Evolutionary conservation across 176 grass and related monocot species (phyloP).

Genomic region (Oryza coarctata): DNA sequence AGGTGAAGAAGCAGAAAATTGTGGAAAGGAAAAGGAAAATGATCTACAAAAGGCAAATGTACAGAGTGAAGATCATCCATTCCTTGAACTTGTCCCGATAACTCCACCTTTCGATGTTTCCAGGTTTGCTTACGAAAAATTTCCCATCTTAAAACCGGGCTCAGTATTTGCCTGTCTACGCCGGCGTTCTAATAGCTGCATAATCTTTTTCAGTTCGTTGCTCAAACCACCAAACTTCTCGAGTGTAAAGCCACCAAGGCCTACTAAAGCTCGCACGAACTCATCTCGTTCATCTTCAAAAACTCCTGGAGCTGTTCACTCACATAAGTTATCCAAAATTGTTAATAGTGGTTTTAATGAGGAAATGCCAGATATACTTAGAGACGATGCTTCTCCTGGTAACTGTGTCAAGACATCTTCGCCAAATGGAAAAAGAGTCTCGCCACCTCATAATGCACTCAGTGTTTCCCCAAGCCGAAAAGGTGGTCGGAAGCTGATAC

Average conservation of each 20-base stretch:
- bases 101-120: constrained; percentile 66
- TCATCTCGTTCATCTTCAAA: constrained; percentile 57
- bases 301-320: constrained; percentile 20
- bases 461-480: constrained; percentile 64
- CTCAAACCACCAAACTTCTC: constrained; percentile 72
- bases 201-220: constrained; percentile 48
- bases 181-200: constrained; percentile 8
- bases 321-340: constrained; percentile 41
- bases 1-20: constrained; percentile 46
- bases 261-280: constrained; percentile 48
- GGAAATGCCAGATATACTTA: constrained; percentile 56
- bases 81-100: constrained; percentile 61
- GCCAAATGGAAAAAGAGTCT: constrained; percentile 91
- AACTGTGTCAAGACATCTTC: constrained; percentile 65
- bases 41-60: constrained; percentile 59
- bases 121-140: constrained; percentile 52
- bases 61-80: constrained; percentile 45
- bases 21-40: constrained; percentile 65
- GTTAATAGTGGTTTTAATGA: constrained; percentile 29
- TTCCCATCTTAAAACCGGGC: not conserved
- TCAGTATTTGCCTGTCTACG: not conserved
- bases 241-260: constrained; percentile 73
- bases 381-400: constrained; percentile 45
- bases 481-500: constrained; percentile 81
- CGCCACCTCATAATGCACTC: constrained; percentile 63